Conservation (phyloP, 1,139 yeast species). For the Blastobotrys malaysiensis region DNA sequence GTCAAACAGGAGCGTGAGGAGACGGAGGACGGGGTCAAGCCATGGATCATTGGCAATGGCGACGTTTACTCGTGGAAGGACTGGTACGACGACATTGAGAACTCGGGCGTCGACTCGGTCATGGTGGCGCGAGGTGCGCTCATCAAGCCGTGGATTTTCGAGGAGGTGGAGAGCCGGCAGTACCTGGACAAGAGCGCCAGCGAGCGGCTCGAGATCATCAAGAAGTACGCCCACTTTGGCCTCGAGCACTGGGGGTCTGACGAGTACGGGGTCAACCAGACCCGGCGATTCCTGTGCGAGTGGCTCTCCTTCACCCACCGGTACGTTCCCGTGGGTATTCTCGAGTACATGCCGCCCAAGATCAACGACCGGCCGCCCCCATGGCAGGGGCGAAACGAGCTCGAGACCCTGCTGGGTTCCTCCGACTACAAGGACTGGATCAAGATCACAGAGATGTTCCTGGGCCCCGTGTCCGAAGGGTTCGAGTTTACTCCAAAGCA, state of each 20-base stretch:
- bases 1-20: constrained; percentile 48
- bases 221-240: constrained; percentile 68
- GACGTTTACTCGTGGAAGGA: constrained; percentile 84
- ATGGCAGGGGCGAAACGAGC: constrained; percentile 91
- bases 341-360: constrained; percentile 83
- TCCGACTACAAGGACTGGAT: constrained; percentile 91
- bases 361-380: constrained; percentile 90
- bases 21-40: constrained; percentile 44
- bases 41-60: constrained; percentile 77
- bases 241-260: constrained; percentile 98
- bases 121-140: constrained; percentile 98
- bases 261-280: constrained; percentile 82
- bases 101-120: constrained; percentile 77
- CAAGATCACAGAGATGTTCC: constrained; percentile 90
- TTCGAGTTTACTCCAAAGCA: constrained; percentile 90
- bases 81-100: constrained; percentile 72
- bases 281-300: constrained; percentile 91
- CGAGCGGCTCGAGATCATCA: constrained; percentile 75
- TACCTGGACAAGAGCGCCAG: constrained; percentile 85
- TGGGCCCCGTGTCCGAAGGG: constrained; percentile 72
- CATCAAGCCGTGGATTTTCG: constrained; percentile 98
- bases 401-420: constrained; percentile 85
- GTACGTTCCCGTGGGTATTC: constrained; percentile 88
- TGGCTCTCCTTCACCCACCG: constrained; percentile 91
- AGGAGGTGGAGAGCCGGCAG: constrained; percentile 86